Base-by-base conservation (phyloP, 164 flowering plant genomes). In the Aristolochia californica region DNA sequence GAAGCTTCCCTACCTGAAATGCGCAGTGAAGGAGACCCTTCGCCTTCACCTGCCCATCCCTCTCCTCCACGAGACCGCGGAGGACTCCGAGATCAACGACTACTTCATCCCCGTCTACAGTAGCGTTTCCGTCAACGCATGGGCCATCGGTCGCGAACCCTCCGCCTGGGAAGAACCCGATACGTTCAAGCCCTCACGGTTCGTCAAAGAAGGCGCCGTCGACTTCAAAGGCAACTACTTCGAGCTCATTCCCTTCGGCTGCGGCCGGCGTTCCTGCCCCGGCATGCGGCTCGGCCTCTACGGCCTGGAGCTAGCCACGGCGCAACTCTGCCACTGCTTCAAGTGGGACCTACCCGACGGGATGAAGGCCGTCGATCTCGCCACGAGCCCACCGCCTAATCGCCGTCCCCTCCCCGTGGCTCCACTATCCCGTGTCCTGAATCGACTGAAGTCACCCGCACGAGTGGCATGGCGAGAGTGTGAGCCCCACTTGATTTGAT, bases 1-100 rank as follows among this genome's bases (percentile, higher is more conserved):
- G 21, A 88, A 83, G 48, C 74, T 88, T 1, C 71, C 75, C 0
- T 82, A 64, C 69, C 67, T 88, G 1, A 81, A 71, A 56, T 80
- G 84, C 56, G 62, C 55, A 9, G 1, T 85, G 2, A 85, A 81
- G 34, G 96, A 88, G 57, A 75, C 80, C 0, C 81, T 88, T 38
- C 77, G 96, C 7, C 87, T 88, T 58, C 96, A 88, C 78, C 96
- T 94, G 0, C 93, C 96, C 2, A 83, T 85, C 60, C 96, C 96
- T 0, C 75, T 88, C 44, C 88, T 83, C 74, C 94, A 86, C 71
- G 87, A 78, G 71, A 77, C 85, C 18, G 69, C 83, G n/a, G 85
- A 78, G 71, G 85, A 74, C 64, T 60, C 82, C n/a, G 74, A 58
- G 56, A 74, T 86, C 17, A 66, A 49, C n/a, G 94, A 94, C 44